A percentile compares a stretch with the other conserved stretches of the same genome.
Evolutionary conservation across 208 protist species (phyloP).

Genomic region (Crithidia acanthocephali): DNA sequence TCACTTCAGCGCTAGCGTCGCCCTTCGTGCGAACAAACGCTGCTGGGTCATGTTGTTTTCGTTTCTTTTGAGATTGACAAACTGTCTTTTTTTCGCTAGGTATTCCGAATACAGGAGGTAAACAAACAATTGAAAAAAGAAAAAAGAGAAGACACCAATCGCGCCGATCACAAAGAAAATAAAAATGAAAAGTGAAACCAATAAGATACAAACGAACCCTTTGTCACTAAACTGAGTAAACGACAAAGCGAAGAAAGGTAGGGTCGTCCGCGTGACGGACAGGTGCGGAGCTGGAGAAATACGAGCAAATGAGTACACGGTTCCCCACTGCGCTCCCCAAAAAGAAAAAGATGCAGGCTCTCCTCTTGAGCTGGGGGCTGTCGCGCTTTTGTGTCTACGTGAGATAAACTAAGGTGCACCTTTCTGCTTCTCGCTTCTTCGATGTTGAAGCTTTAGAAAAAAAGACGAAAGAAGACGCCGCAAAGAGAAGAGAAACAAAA

Average conservation of each 20-base stretch:
- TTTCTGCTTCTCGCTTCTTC: not conserved
- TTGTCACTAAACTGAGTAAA: slow-evolving; percentile 22
- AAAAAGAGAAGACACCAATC: slow-evolving; percentile 26
- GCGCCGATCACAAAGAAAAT: slow-evolving; percentile 9
- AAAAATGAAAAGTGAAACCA: slow-evolving; percentile 15
- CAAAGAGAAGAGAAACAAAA: not conserved
- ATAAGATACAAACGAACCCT: slow-evolving; percentile 1
- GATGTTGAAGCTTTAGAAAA: not conserved
- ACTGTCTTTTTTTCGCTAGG: slow-evolving; percentile 10
- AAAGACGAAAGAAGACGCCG: not conserved
- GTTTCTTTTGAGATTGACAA: slow-evolving; percentile 8
- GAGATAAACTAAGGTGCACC: not conserved
- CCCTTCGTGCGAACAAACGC: too few relatives aligned
- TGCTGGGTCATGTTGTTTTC: too few relatives aligned
- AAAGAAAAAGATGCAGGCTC: not conserved
- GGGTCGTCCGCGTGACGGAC: not conserved
- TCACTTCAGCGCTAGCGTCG: too few relatives aligned
- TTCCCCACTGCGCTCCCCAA: not conserved
- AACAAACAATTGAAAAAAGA: slow-evolving; percentile 16
- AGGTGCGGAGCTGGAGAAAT: not conserved
- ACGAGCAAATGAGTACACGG: too few relatives aligned
- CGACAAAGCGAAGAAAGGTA: not conserved
- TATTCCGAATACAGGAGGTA: slow-evolving; percentile 22
- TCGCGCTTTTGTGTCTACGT: not conserved
- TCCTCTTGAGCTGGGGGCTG: not conserved